These are phyloP conservation scores for Solanum acaule DNA, from an alignment of 257 asterid genomes.

Conservation along the genomic window DNA sequence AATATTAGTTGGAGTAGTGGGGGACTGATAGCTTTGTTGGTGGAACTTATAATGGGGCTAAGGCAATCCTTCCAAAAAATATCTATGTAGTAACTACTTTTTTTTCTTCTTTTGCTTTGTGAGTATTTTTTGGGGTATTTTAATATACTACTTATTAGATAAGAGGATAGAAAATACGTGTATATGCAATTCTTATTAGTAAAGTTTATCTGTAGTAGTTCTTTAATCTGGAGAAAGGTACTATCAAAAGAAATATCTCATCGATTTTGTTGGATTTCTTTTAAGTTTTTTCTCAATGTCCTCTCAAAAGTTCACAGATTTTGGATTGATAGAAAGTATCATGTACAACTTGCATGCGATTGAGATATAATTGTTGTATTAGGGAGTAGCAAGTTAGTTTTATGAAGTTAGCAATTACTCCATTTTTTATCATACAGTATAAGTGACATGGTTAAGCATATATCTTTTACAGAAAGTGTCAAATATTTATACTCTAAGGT, in stretches of 20 bases:
- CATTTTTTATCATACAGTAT: neutral
- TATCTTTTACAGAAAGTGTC: neutral
- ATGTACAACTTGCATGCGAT: neutral
- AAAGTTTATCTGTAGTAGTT: neutral
- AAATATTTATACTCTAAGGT: neutral
- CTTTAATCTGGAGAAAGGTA: neutral
- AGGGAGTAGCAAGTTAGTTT: neutral
- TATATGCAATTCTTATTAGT: neutral
- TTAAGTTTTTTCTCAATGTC: neutral
- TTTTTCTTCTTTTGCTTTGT: neutral
- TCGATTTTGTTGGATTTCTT: neutral
- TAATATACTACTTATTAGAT: neutral
- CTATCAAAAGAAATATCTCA: neutral
- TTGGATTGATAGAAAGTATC: neutral
- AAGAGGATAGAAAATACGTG: neutral
- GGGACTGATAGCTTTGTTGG: neutral
- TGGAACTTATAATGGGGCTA: slow-evolving; percentile 7
- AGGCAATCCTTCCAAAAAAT: slow-evolving; percentile 10
- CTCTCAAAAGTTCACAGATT: neutral
- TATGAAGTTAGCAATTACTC: neutral
- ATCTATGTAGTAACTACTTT: neutral
- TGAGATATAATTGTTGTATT: neutral
- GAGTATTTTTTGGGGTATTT: neutral
- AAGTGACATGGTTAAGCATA: neutral
- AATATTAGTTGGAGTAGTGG: slow-evolving; percentile 1